Base-by-base conservation (phyloP, 495 filamentous ascomycete genomes). In the Geoglossum glabrum region DNA sequence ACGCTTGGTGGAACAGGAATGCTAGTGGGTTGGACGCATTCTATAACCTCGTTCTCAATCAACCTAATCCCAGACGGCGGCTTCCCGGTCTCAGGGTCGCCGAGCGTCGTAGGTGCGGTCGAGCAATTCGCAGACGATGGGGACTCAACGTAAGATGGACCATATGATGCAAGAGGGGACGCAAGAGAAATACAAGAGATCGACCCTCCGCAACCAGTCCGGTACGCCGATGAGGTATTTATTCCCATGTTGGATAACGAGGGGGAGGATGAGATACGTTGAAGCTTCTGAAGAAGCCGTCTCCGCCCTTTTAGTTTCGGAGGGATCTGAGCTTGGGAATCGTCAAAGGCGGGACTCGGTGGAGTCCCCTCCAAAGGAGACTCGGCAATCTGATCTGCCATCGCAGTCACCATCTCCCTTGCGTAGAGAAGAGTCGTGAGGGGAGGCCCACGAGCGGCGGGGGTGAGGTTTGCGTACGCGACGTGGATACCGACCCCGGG, bases 231-330 rank as follows among this genome's bases (percentile, higher is more conserved):
- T 6, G 79, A 76, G 47, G 72, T 69, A 33, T 72, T 74, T 60
- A 84, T 78, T 28, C 79, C 74, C 52, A 82, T 66, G 55, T 80
- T 79, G 31, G 76, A 69, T 28, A 97, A 71, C 25, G 86, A 84
- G 10, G 87, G 84, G 1, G 85, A 88, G 1, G 92, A 96, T 17
- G 89, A 85, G 59, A 97, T 92, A 45, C 88, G 85, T 63, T 93
- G 82, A 52, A 98, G 76, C 52, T 80, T 81, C 59, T 87, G 82
- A 23, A 95, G 70, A 43, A 97, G 71, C 55, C 81, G 81, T 57
- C 82, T 80, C 33, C 86, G 78, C 25, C 85, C 83, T 66, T 82
- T 88, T 51, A 81, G 73, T 69, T 86, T 92, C 4, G 62, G 23
- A 17, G 30, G 38, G 11, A 43, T 19, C 38, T 30, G 56, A 23